Base-by-base conservation (phyloP, 495 filamentous ascomycete genomes). In the Hypoxylon fuscum region DNA sequence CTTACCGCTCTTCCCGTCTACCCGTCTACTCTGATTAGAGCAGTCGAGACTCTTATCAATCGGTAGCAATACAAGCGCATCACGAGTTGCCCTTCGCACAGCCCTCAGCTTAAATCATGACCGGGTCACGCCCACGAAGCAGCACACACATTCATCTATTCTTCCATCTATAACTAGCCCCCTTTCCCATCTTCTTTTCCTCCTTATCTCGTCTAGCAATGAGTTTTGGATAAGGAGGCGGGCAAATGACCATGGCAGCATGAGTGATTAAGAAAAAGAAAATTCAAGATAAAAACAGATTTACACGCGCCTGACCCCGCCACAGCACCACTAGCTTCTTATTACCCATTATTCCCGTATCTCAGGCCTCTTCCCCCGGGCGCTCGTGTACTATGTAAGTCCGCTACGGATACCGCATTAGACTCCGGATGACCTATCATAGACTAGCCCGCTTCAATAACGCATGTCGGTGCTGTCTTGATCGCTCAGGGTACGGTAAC, bases 1-100 rank as follows among this genome's bases (percentile, higher is more conserved):
- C 47, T 58, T 63, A 57, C 60, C 60, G 60, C 60, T 32, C 15
- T 53, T 56, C 5, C 40, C 40, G 40, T 21, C 25, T 8, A 31
- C 15, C 45, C 38, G 21, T 56, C 42, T 27, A 17, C 11, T 47
- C 53, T 31, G 23, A 27, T 10, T 31, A 31, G 11, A 10, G 11
- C 31, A 21, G 32, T 25, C 21, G 42, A 34, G 43, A 20, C 14
- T 34, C 48, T 59, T 59, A 64, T 64, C 62, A 59, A 41, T 45
- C 22, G 14, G 41, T 58, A 49, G 55, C 25, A 53, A 23, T 5
- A 25, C 21, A 20, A 54, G 34, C 14, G 44, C 35, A 64, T 64
- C 44, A 59, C 54, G 62, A 64, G 62, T 45, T 42, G 14, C n/a
- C 25, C 29, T 25, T 35, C 41, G 22, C 34, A n/a, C 15, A 44